phyloP scores from a whole-genome alignment of 148 eudicot species.

The Amaranthus hypochondriacus region DNA sequence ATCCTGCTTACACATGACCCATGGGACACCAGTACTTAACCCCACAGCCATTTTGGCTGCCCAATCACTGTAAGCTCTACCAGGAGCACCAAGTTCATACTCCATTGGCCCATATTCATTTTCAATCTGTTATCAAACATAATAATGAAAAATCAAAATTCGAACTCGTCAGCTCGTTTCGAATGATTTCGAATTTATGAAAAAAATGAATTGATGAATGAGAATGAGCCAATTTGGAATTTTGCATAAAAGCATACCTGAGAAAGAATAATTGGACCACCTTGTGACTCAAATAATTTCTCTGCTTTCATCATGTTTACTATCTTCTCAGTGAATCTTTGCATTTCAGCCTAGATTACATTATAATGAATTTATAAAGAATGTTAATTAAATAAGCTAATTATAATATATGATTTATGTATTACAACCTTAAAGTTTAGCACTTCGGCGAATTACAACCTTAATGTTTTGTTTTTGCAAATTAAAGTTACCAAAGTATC shows the following conservation, averaged over 20 bases:
- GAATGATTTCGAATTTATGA: not conserved
- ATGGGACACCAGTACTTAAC: slow-evolving; percentile 84
- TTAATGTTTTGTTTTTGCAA: no score
- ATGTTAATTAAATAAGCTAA: not conserved
- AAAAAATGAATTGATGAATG: slow-evolving; percentile 3
- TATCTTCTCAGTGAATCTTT: slow-evolving; percentile 75
- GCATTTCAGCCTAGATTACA: slow-evolving; percentile 61
- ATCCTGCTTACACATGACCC: slow-evolving; percentile 98
- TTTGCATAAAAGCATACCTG: slow-evolving; percentile 51
- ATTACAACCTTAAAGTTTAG: no score
- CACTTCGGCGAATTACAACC: no score
- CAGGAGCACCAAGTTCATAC: slow-evolving; percentile 61
- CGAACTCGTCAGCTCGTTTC: not conserved
- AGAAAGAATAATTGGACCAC: slow-evolving; percentile 88
- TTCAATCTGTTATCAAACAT: slow-evolving; percentile 62
- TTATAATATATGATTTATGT: no score
- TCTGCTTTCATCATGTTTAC: slow-evolving; percentile 88
- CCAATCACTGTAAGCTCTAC: slow-evolving; percentile 69
- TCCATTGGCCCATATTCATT: slow-evolving; percentile 93
- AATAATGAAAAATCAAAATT: not conserved
- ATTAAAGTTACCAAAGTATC: no score
- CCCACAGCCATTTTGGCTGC: slow-evolving; percentile 88
- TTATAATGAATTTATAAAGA: not conserved
- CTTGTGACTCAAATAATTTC: slow-evolving; percentile 72
- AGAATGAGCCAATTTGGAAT: slow-evolving; percentile 1